These are phyloP conservation scores for Tetracladium maxilliforme DNA, from an alignment of 2,329 filamentous ascomycete species.

Conservation along the genomic window DNA sequence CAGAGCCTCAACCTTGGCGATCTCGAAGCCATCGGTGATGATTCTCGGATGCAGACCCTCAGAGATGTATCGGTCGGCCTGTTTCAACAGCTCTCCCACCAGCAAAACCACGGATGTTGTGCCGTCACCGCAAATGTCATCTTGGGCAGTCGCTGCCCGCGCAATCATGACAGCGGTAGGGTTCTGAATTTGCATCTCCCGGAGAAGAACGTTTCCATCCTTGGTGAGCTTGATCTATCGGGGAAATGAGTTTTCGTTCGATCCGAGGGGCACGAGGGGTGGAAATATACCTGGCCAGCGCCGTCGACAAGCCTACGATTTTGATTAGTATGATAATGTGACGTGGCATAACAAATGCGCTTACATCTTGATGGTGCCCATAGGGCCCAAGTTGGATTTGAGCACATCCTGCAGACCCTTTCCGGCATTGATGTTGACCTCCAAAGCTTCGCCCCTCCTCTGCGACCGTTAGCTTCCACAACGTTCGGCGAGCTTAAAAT, in stretches of 20 bases:
- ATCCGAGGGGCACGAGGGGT: constrained; percentile 1
- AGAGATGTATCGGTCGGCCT: constrained; percentile 88
- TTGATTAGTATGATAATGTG: constrained; percentile 7
- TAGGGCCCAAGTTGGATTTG: constrained; percentile 87
- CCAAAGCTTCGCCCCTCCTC: constrained; percentile 92
- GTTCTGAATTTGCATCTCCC: constrained; percentile 91
- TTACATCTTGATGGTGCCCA: constrained; percentile 93
- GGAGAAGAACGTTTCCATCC: constrained; percentile 78
- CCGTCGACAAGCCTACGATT: constrained; percentile 49
- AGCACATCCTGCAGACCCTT: constrained; percentile 89
- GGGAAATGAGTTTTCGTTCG: constrained; percentile 10
- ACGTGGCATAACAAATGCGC: constrained; percentile 9
- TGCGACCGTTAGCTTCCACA: constrained; percentile 29
- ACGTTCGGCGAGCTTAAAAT: too few species aligned
- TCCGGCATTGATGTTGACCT: constrained; percentile 92
- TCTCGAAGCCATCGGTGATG: constrained; percentile 94
- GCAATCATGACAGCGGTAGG: constrained; percentile 83
- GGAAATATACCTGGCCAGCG: constrained; percentile 40
- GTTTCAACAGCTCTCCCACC: constrained; percentile 93
- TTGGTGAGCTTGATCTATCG: constrained; percentile 93
- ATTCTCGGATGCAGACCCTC: constrained; percentile 95
- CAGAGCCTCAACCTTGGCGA: constrained; percentile 83
- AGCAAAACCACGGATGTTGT: constrained; percentile 92
- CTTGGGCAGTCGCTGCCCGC: constrained; percentile 83
- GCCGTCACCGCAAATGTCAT: constrained; percentile 96